Evolutionary conservation across 2,329 filamentous ascomycete species (phyloP), one percentile per base, ranked within the genome.

Genomic region (Lanzia echinophila): DNA sequence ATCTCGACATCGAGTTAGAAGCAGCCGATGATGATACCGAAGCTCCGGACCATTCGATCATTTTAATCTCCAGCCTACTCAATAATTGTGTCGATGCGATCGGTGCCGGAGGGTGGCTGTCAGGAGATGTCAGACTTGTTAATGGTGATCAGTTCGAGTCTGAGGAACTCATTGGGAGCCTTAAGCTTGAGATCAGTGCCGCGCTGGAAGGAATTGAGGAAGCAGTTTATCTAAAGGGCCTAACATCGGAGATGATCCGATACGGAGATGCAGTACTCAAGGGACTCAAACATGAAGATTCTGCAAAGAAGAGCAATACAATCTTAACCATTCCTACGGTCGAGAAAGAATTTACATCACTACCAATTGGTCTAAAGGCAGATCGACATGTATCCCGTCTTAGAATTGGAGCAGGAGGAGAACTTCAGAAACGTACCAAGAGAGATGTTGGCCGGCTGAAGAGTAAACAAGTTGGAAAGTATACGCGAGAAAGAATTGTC

Each of bases 401-500:
- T 57, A 83, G 88, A 78, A 73, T 87, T 61, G 74, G 84, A 61
- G 75, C 79, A 45, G 83, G 83, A 53, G 88, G 89, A 17, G 86
- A 90, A 72, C 74, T 89, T 39, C 77, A 84, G 58, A 74, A 79
- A 68, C 81, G 88, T 62, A 90, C 78, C 62, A 76, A 74, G 62
- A 77, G 90, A 69, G 87, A 95, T 72, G 83, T 85, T 55, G 88
- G 87, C 17, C 82, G 87, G 70, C 72, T 95, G 68, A 82, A 87
- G 66, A 89, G 87, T 67, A 87, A 88, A 72, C 85, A 84, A 67
- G 86, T 91, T 58, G 87, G 87, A 53, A 82, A 85, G 61, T 96
- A 96, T 72, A 89, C 87, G 45, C 78, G 92, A 60, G 90, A 96
- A 73, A 82, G 83, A 70, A 83, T 95, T 62, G 70, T 79, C 50